Percentiles rank a stretch among this genome's conserved stretches.
phyloP scores from a whole-genome alignment of 805 yeast genomes.

The Zygoascus bituminiphila region DNA sequence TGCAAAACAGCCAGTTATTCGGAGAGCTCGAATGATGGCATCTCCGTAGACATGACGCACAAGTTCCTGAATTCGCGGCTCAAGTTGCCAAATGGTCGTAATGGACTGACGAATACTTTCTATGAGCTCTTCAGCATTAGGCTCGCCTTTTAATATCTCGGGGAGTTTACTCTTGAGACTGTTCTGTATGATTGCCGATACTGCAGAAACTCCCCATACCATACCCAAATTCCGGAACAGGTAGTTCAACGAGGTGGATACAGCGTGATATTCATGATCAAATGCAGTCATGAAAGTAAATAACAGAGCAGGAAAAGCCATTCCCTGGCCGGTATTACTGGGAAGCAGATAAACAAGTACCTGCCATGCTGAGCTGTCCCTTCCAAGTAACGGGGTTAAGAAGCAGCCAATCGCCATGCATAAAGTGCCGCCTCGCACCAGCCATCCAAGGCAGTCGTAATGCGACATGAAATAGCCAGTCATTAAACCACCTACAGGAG shows the following conservation, averaged over 20 bases:
- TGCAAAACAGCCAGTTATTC: not conserved
- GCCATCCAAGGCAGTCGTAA: conserved; percentile 1
- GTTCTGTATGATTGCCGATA: conserved; percentile 10
- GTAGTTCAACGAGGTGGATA: conserved; percentile 8
- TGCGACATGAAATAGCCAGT: conserved; percentile 10
- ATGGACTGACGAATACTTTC: conserved; percentile 6
- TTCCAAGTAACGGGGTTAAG: not conserved
- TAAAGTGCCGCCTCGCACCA: conserved; percentile 3
- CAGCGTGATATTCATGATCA: conserved; percentile 8
- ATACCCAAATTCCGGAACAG: conserved; percentile 9
- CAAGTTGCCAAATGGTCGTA: conserved; percentile 2
- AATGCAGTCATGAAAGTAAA: conserved; percentile 10
- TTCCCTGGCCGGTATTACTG: conserved; percentile 10
- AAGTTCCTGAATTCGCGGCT: conserved; percentile 2
- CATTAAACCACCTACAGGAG: conserved; percentile 10
- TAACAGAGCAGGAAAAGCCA: conserved; percentile 8
- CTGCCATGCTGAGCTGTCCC: conserved; percentile 3
- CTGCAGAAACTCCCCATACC: conserved; percentile 11
- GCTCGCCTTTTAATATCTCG: not conserved
- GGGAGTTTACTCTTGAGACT: not conserved
- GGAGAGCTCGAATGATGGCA: conserved; percentile 5
- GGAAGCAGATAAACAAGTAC: conserved; percentile 6
- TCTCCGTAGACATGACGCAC: conserved; percentile 2
- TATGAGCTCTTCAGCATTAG: conserved; percentile 3
- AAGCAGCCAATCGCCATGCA: conserved; percentile 7